A percentile compares a stretch with the other conserved stretches of the same genome.
These are phyloP conservation scores for Neurospora tetraspora DNA, from an alignment of 495 filamentous ascomycete genomes.

Conservation along the genomic window DNA sequence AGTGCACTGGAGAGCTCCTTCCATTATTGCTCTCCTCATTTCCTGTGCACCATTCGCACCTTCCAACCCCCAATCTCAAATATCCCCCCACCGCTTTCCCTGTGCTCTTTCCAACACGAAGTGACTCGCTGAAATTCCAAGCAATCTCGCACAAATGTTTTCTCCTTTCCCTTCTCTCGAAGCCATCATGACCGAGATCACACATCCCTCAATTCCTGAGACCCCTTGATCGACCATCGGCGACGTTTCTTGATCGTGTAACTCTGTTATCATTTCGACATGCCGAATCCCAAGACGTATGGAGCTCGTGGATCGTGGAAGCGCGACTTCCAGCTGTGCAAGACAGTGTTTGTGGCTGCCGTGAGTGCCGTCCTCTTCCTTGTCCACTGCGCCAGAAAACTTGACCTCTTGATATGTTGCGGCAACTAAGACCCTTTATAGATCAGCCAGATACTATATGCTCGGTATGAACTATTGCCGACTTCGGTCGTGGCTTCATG, in stretches of 20 bases:
- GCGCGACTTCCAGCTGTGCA: slow-evolving; percentile 14
- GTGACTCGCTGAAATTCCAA: not conserved
- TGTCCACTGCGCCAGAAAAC: not conserved
- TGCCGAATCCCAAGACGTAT: not conserved
- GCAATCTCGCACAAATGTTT: not conserved
- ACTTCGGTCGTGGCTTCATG: not conserved
- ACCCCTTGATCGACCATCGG: not conserved
- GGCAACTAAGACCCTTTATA: not conserved
- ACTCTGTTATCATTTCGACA: not conserved
- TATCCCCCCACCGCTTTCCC: not conserved
- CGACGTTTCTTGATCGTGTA: not conserved
- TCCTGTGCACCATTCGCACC: not conserved
- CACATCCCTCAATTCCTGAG: not conserved
- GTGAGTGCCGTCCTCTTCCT: slow-evolving; percentile 3
- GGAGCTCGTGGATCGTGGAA: not conserved
- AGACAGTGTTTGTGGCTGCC: slow-evolving; percentile 11
- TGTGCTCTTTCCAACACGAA: not conserved
- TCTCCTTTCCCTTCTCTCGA: not conserved
- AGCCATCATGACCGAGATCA: not conserved
- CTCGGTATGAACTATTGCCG: slow-evolving; percentile 4
- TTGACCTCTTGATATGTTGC: not conserved
- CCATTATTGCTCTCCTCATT: not conserved
- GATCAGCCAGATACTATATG: slow-evolving; percentile 18
- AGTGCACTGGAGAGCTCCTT: not conserved
- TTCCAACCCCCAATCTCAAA: not conserved